Evolutionary conservation across 2,329 filamentous ascomycete genomes (phyloP), one percentile per base, ranked within the genome.

Genomic region (Venturiaceae sp.): DNA sequence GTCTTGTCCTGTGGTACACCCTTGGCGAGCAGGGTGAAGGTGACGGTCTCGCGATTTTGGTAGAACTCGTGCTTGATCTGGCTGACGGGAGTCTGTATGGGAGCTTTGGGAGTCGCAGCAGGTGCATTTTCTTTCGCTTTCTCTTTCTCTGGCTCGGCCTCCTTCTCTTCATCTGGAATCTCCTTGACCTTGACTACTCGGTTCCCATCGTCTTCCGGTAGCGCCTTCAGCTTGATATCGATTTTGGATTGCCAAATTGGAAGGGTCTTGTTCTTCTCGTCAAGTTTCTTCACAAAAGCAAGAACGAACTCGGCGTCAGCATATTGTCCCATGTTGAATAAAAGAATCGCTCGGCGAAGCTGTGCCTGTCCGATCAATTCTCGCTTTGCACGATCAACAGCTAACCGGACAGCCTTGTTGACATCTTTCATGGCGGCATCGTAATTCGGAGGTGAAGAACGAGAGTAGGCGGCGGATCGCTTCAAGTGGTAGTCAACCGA

Each of bases 401-500:
- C 88, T 23, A 81, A 78, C 2, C 83, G 76, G 58, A 83, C 79
- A 55, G 83, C 76, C 39, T 72, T 66, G 54, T 79, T 73, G 57
- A 76, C 76, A 62, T 79, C 77, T 52, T 65, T 60, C 32, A 79
- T 74, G n/a, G 63, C 77, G 14, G 71, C 69, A 11, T 66, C 52
- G 53, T 75, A 73, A 60, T 83, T 72, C 23, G 75, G 67, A 46
- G 79, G 74, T 37, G 76, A 77, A 2, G 80, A 77, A 60, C 88
- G 82, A 54, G 89, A 80, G 68, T 91, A 86, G 39, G 90, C 90
- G 44, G 85, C 90, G 4, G 90, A 88, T 21, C 92, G 89, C 64
- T 87, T 84, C 62, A 94, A 83, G 62, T 92, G 86, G 82, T 94
- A 96, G 53, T 81, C 74, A 1, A 90, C 87, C 2, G 88, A 90